phyloP scores from a whole-genome alignment of 768 basidiomycete genomes.

The Cantharellus anzutake region DNA sequence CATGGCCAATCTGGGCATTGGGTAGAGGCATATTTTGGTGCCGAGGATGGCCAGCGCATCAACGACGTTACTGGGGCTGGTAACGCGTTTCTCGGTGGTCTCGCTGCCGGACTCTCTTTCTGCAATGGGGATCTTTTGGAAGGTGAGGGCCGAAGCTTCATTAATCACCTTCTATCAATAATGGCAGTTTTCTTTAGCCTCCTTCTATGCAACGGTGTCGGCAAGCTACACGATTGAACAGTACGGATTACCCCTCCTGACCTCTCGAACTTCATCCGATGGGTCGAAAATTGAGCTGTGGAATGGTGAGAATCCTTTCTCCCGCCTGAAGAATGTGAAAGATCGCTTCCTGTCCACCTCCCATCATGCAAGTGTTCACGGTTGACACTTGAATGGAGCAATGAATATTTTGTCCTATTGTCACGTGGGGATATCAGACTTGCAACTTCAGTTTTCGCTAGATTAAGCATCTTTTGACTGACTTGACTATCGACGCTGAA shows the following conservation, averaged over 20 bases:
- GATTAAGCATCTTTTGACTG: no score
- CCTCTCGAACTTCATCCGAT: constrained; percentile 13
- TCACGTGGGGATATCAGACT: no score
- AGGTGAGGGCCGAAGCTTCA: constrained; percentile 26
- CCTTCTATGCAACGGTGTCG: constrained; percentile 57
- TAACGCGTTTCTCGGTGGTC: constrained; percentile 72
- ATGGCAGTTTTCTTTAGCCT: constrained; percentile 25
- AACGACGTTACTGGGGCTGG: constrained; percentile 88
- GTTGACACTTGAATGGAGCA: no score
- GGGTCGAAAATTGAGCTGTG: constrained; percentile 23
- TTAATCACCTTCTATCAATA: constrained; percentile 9
- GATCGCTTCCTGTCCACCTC: no score
- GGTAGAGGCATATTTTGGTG: constrained; percentile 58
- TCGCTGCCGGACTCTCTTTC: constrained; percentile 49
- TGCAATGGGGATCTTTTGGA: constrained; percentile 38
- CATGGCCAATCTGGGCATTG: constrained; percentile 27
- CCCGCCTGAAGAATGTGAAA: not conserved
- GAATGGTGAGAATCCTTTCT: constrained; percentile 49
- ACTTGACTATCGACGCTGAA: no score
- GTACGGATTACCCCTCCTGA: constrained; percentile 44
- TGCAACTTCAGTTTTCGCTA: no score
- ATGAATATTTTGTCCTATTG: no score
- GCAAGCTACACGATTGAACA: constrained; percentile 77
- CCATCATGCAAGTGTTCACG: no score
- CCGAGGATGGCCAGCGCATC: constrained; percentile 28